These are phyloP conservation scores for Lichtheimia ornata DNA, from an alignment of 371 early-diverging fungal species.

Conservation along the genomic window DNA sequence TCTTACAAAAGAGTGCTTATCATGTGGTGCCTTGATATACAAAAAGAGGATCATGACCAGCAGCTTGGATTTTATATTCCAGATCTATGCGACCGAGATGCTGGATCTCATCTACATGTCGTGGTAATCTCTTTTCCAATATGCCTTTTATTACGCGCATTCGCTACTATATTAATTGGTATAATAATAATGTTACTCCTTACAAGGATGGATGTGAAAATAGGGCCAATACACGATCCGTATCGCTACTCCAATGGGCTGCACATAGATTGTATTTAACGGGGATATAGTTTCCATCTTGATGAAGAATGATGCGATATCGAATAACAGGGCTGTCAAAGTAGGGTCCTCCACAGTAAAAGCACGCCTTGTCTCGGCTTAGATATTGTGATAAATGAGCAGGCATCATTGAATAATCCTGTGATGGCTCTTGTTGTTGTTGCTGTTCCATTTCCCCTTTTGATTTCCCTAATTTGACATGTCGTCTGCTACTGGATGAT, in stretches of 20 bases:
- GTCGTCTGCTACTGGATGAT: neutral
- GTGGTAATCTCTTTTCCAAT: too few species aligned
- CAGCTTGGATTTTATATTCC: too few species aligned
- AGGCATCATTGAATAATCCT: neutral
- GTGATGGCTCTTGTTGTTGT: neutral
- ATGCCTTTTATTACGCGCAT: too few species aligned
- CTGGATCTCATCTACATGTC: too few species aligned
- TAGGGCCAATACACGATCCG: slow-evolving; percentile 17
- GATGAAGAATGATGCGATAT: slow-evolving; percentile 59
- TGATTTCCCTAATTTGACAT: too few species aligned
- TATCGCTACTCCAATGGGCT: slow-evolving; percentile 29
- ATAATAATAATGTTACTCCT: too few species aligned
- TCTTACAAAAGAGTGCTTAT: too few species aligned
- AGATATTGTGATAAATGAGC: slow-evolving; percentile 43
- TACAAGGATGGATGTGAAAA: slow-evolving; percentile 1
- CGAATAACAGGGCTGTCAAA: slow-evolving; percentile 65
- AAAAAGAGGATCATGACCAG: too few species aligned
- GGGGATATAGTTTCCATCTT: slow-evolving; percentile 18
- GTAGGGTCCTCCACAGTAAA: slow-evolving; percentile 81
- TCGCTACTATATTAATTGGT: too few species aligned
- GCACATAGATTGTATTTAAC: slow-evolving; percentile 23
- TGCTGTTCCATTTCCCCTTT: neutral
- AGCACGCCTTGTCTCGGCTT: slow-evolving; percentile 61
- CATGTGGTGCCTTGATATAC: too few species aligned
- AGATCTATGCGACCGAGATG: too few species aligned